These are phyloP conservation scores for Triticum monococcum DNA, from an alignment of 176 grass and related monocot genomes.

Conservation along the genomic window DNA sequence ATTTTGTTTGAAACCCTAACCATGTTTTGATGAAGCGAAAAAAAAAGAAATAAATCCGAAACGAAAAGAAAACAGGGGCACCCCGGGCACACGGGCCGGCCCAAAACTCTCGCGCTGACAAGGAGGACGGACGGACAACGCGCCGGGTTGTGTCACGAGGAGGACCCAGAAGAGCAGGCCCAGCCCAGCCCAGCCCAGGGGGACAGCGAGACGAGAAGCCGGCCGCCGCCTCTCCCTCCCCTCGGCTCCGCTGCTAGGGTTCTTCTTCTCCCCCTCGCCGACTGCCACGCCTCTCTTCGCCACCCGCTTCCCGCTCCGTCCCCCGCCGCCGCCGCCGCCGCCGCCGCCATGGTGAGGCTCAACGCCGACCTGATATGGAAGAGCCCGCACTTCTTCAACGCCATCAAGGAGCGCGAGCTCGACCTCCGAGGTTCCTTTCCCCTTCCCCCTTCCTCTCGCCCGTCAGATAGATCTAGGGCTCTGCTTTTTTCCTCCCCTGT, in stretches of 20 bases:
- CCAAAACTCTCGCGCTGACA: too few relatives aligned
- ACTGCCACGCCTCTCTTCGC: background rate
- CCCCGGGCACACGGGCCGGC: too few relatives aligned
- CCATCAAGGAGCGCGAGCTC: constrained; percentile 88
- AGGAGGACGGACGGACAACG: too few relatives aligned
- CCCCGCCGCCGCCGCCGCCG: background rate
- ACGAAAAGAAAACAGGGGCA: too few relatives aligned
- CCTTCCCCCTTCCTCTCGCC: background rate
- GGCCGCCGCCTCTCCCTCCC: background rate
- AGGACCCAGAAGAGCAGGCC: background rate
- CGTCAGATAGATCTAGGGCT: constrained; percentile 42
- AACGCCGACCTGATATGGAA: constrained; percentile 96
- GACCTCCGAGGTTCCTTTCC: constrained; percentile 55
- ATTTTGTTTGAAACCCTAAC: too few relatives aligned
- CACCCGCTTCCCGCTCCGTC: background rate
- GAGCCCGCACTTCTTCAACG: constrained; percentile 99
- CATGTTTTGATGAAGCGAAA: too few relatives aligned
- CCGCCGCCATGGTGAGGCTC: constrained; percentile 74
- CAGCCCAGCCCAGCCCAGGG: background rate
- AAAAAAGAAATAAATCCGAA: too few relatives aligned
- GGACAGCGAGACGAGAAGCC: background rate
- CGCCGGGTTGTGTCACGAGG: too few relatives aligned
- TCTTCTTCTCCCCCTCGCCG: constrained; percentile 18
- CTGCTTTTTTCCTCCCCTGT: background rate
- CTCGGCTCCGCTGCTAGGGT: constrained; percentile 14